Base-by-base conservation (phyloP, 352 stramenopile species). In the Phytophthora idaei region DNA sequence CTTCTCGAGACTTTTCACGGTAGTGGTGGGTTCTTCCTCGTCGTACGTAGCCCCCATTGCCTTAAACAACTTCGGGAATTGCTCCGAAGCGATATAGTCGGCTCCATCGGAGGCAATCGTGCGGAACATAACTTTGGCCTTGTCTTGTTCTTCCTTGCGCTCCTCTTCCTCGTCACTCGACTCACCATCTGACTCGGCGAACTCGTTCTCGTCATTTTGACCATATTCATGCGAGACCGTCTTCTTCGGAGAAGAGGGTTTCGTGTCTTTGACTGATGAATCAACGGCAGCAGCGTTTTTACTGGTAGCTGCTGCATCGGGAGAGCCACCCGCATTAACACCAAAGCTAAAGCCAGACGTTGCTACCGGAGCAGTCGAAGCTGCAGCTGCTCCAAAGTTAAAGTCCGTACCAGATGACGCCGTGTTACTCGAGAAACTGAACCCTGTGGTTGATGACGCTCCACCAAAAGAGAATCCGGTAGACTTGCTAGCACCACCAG, bases 81-180 rank as follows among this genome's bases (percentile, higher is more conserved):
- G 60, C 1, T 75, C 71, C 9, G 64, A 44, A n/a, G 55, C 39
- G 32, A 90, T 81, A 21, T 52, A 77, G 15, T 76, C 71, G 1
- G 51, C 41, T 28, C 64, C 73, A 27, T 77, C 54, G 3, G 46
- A 57, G 0, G 76, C 64, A 34, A 92, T 69, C 5, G 73, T 64
- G 21, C 64, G 69, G 54, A 90, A 92, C 5, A 73, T 76, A 12
- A 42, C 25, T 52, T 67, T 62, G 14, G 80, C 83, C 6, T 71
- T 83, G 0, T 81, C 73, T 68, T 85, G 76, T 73, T 90, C 84
- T 76, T 92, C 80, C 56, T 68, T 69, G 6, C 84, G 84, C 36
- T 86, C 80, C 63, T 83, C 83, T 57, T 92, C 83, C 8, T 90
- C 80, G 28, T 90, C 80, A 31, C 63, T 77, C n/a, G 81, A 81